A percentile compares a stretch with the other conserved stretches of the same genome.
These are phyloP conservation scores for Colletotrichum sp. DNA, from an alignment of 2,329 filamentous ascomycete species.

Conservation along the genomic window DNA sequence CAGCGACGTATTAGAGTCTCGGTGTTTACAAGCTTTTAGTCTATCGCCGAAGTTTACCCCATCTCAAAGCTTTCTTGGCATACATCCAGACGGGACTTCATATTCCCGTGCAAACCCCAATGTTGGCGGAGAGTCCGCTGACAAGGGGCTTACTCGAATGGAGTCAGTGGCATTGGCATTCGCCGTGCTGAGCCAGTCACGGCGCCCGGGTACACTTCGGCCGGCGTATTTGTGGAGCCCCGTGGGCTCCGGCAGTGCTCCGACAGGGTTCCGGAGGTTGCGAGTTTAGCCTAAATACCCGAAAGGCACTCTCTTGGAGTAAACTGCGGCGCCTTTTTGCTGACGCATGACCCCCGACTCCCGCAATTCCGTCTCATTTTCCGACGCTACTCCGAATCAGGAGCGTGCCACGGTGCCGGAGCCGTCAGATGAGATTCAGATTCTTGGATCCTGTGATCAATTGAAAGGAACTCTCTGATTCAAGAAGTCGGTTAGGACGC, in stretches of 20 bases:
- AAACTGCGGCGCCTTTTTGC: background rate
- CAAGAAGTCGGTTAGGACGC: background rate
- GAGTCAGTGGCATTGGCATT: constrained; percentile 8
- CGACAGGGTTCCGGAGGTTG: constrained; percentile 9
- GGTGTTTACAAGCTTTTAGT: background rate
- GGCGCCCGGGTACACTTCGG: constrained; percentile 5
- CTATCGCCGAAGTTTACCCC: background rate
- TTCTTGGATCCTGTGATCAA: background rate
- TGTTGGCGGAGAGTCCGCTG: background rate
- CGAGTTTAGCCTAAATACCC: constrained; percentile 16
- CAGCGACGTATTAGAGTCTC: background rate
- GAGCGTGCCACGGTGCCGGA: background rate
- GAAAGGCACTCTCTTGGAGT: background rate
- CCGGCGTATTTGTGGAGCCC: constrained; percentile 9
- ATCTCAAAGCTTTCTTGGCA: background rate
- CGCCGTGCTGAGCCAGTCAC: background rate
- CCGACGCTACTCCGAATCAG: constrained; percentile 17
- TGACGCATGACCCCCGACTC: constrained; percentile 6
- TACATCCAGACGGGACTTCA: background rate
- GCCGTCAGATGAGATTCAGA: background rate
- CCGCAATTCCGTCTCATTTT: background rate
- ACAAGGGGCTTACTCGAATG: background rate
- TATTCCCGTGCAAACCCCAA: background rate
- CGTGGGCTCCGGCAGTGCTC: background rate
- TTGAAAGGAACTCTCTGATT: background rate